Conservation (phyloP, 805 yeast species). For the Kluyveromyces nonfermentans region DNA sequence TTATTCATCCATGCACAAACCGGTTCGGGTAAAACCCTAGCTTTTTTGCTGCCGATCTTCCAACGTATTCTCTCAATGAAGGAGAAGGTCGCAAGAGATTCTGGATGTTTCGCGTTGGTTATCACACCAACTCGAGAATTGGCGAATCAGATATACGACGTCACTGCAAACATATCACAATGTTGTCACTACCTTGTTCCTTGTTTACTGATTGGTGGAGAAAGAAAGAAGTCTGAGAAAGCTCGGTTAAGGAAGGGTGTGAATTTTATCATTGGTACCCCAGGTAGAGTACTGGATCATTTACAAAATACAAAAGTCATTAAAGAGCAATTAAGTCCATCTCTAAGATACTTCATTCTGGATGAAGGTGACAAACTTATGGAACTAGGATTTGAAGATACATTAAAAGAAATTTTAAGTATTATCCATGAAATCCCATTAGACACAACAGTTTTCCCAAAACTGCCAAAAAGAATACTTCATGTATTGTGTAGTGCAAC, state of each 20-base stretch:
- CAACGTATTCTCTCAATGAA: constrained; percentile 55
- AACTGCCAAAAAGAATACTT: constrained; percentile 60
- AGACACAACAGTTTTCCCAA: constrained; percentile 35
- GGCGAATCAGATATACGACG: constrained; percentile 81
- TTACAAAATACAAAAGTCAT: constrained; percentile 78
- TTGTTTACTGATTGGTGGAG: constrained; percentile 96
- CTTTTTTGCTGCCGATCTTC: constrained; percentile 78
- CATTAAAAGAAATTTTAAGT: constrained; percentile 65
- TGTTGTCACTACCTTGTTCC: constrained; percentile 88
- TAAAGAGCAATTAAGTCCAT: constrained; percentile 43
- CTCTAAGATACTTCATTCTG: constrained; percentile 76
- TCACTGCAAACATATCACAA: constrained; percentile 59
- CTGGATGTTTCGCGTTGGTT: constrained; percentile 84
- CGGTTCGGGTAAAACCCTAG: constrained; percentile 94
- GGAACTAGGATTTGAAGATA: constrained; percentile 95
- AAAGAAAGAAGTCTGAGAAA: constrained; percentile 92
- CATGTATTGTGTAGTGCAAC: constrained; percentile 94
- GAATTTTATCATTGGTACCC: constrained; percentile 92
- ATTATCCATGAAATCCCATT: constrained; percentile 41
- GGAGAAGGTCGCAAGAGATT: constrained; percentile 40
- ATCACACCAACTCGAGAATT: constrained; percentile 93
- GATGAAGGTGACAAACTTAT: constrained; percentile 96
- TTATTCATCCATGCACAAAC: constrained; percentile 93
- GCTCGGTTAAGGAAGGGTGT: constrained; percentile 94
- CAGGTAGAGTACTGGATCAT: constrained; percentile 93